Evolutionary conservation across 2,329 filamentous ascomycete genomes (phyloP), one percentile per base, ranked within the genome.

Genomic region (Aureobasidium sp.): DNA sequence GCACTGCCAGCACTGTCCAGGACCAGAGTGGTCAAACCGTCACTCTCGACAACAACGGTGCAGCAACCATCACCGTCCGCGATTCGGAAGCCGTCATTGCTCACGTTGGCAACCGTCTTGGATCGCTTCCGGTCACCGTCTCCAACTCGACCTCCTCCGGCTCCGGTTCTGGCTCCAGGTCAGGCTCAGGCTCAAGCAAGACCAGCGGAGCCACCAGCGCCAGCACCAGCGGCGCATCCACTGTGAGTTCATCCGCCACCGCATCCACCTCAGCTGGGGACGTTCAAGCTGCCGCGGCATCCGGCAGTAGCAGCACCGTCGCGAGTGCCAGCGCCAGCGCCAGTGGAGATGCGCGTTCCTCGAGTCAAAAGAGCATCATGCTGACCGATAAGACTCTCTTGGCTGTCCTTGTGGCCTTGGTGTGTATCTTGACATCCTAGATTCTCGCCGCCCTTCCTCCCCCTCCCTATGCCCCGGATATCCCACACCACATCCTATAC

Each of bases 11-110:
- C 14, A 56, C 62, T 8, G 66, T 69, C 16, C 30, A 51, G 7
- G 60, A 64, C 42, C 65, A 63, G 42, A 66, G 60, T 1, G 62
- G 66, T 5, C 57, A 63, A 24, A 68, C 65, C 1, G 63, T 66
- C 25, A 60, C 53, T 7, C 63, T 73, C 19, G 66, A 55, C 14
- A 55, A 42, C 42, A 64, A 70, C 55, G 71, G 70, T 5, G 65
- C 53, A 6, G 65, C 64, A 6, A 64, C 55, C 14, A 57, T 73
- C 48, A 51, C 61, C 4, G 68, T 73, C 8, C 67, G 73, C 17
- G 74, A 78, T 59, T 69, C 68, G 4, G 64, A 76, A 56, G 75
- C 74, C 27, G 63, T 76, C 4, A 68, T 76, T 4, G 74, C 70
- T 21, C 74, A 71, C 51, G 62, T 77, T 47, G 72, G 71, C 7